Evolutionary conservation across 441 rosid genomes (phyloP).

Genomic region (Erysimum cheiri): DNA sequence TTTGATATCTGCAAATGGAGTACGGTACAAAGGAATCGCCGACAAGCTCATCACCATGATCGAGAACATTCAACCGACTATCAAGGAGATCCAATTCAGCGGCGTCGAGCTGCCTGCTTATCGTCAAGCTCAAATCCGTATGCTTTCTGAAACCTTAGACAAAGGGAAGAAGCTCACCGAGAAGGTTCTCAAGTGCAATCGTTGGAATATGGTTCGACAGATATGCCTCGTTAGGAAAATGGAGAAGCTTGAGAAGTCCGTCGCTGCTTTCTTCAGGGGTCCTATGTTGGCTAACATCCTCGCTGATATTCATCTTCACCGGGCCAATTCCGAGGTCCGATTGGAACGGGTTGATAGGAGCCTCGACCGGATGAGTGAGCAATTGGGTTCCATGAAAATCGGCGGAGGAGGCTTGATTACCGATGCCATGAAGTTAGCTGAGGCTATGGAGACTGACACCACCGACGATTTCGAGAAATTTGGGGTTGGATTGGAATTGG

Average conservation of each 20-base stretch:
- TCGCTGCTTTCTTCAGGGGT: constrained; percentile 49
- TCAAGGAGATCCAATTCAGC: constrained; percentile 69
- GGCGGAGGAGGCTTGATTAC: constrained; percentile 66
- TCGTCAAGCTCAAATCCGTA: constrained; percentile 73
- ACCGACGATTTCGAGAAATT: constrained; percentile 42
- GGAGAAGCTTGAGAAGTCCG: constrained; percentile 69
- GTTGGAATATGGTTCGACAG: constrained; percentile 72
- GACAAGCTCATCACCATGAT: constrained; percentile 46
- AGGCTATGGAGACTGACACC: constrained; percentile 52
- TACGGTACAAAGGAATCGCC: constrained; percentile 54
- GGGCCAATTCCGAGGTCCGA: constrained; percentile 51
- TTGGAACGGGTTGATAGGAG: constrained; percentile 59
- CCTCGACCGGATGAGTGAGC: constrained; percentile 52
- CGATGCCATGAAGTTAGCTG: constrained; percentile 61
- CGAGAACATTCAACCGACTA: constrained; percentile 52
- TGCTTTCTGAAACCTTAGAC: constrained; percentile 49
- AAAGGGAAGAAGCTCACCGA: constrained; percentile 61
- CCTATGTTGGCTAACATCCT: constrained; percentile 54
- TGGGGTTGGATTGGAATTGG: constrained; percentile 60
- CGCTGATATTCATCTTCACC: constrained; percentile 71
- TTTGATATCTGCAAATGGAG: constrained; percentile 46
- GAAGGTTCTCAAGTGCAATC: constrained; percentile 49
- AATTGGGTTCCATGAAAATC: constrained; percentile 64
- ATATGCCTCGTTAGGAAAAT: constrained; percentile 56
- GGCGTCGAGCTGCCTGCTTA: constrained; percentile 74